Base-by-base conservation (phyloP, 1,284 basidiomycete genomes). In the Rhodotorula sp. region DNA sequence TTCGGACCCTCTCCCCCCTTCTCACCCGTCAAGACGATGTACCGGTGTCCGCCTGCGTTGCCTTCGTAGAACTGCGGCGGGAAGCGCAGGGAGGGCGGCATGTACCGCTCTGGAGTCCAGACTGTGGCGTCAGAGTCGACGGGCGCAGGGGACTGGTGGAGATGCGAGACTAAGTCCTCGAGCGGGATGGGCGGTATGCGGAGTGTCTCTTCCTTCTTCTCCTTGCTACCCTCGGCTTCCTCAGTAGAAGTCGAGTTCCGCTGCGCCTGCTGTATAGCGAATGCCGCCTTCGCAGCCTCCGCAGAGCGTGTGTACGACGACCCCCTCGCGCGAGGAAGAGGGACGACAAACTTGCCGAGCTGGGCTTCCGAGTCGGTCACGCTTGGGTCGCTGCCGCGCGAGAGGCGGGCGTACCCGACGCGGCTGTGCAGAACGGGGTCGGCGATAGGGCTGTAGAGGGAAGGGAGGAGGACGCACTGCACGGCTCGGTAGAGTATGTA, bases 401-500 rank as follows among this genome's bases (percentile, higher is more conserved):
- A 65, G 4, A 74, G 64, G 11, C 70, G 65, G 15, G 70, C 73
- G 52, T 70, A 74, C 8, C 59, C 73, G 53, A 70, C 64, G 15
- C 73, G 66, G 47, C 62, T 71, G 54, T 16, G 24, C 1, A 24
- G 9, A 20, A 31, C 16, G 34, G 24, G n/a, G 34, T 20, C 5
- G 26, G 22, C 6, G 28, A 31, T n/a, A 26, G 37, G n/a, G 51
- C 24, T 48, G 60, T 16, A 34, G 24, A 28, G 24, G 22, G n/a
- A 24, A n/a, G 31, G 9, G n/a, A 9, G 8, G 34, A 28, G 22
- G 24, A 81, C 92, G 90, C 40, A 71, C 66, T 63, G 70, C 8
- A 93, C 77, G 2, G 89, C 89, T 26, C 91, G 85, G 80, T 91
- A 94, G 31, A 91, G 82, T 59, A 94, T 90, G 77, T 94, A 94